Evolutionary conservation across 2,329 filamentous ascomycete genomes (phyloP).

Genomic region (Trichothecium roseum): DNA sequence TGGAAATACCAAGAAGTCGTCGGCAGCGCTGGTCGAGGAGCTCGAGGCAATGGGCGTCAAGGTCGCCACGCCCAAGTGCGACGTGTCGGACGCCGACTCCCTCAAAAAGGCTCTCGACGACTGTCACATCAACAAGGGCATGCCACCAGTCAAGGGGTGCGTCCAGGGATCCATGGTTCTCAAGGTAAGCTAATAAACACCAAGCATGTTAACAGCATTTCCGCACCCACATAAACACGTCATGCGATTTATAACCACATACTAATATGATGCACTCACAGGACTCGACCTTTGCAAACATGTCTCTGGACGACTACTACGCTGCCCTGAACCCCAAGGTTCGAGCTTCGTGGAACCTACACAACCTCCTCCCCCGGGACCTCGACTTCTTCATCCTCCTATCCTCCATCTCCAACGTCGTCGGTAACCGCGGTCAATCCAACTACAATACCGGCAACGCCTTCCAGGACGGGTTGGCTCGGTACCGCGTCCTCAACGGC

Average conservation of each 20-base stretch:
- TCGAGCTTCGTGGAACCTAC: constrained; percentile 17
- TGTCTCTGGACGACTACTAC: background rate
- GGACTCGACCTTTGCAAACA: background rate
- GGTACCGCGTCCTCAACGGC: constrained; percentile 19
- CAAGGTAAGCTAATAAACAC: too few relatives aligned
- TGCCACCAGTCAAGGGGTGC: constrained; percentile 26
- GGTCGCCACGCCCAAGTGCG: too few relatives aligned
- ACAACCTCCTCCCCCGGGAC: constrained; percentile 16
- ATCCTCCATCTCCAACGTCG: constrained; percentile 16
- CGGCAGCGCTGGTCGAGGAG: constrained; percentile 9
- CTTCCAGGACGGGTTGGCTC: constrained; percentile 28
- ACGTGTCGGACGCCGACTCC: too few relatives aligned
- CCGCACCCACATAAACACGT: too few relatives aligned
- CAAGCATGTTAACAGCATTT: too few relatives aligned
- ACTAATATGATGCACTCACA: too few relatives aligned
- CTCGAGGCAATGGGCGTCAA: too few relatives aligned
- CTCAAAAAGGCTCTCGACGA: too few relatives aligned
- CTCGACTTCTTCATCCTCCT: constrained; percentile 29
- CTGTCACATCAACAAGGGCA: too few relatives aligned
- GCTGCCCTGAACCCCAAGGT: constrained; percentile 21
- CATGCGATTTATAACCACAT: too few relatives aligned
- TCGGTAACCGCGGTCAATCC: constrained; percentile 24
- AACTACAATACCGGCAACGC: constrained; percentile 35
- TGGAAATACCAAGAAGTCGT: constrained; percentile 1
- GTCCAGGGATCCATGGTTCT: constrained; percentile 33